Percentiles rank a stretch among this genome's conserved stretches.
Evolutionary conservation across 306 rosid genomes (phyloP).

Genomic region (Ormosia emarginata): DNA sequence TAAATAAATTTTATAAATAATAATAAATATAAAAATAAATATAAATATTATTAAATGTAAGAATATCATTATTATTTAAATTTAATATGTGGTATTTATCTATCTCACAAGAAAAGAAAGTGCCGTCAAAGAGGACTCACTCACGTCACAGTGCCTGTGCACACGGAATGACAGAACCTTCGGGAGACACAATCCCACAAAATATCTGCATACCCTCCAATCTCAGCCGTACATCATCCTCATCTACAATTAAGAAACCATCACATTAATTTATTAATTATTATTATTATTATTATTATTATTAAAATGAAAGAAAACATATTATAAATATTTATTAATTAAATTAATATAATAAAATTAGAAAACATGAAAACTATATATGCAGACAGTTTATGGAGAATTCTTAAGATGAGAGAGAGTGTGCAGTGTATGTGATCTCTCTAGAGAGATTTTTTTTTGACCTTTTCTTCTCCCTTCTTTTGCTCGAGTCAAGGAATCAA

Average conservation of each 20-base stretch:
- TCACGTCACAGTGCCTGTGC: neutral
- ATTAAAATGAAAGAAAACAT: too few relatives aligned
- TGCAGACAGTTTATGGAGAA: constrained; percentile 47
- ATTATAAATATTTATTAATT: neutral
- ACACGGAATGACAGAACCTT: constrained; percentile 49
- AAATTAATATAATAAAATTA: neutral
- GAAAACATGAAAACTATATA: constrained; percentile 32
- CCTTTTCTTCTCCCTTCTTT: neutral
- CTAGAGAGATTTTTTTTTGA: neutral
- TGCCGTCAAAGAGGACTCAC: too few relatives aligned
- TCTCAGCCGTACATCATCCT: constrained; percentile 59
- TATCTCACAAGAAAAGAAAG: too few relatives aligned
- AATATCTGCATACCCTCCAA: constrained; percentile 59
- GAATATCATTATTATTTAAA: too few relatives aligned
- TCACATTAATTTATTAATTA: neutral
- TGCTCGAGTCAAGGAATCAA: constrained; percentile 14
- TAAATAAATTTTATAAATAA: too few relatives aligned
- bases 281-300: neutral
- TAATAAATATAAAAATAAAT: too few relatives aligned
- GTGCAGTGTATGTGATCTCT: too few relatives aligned
- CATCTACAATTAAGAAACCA: neutral
- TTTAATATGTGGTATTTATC: too few relatives aligned
- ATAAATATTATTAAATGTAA: too few relatives aligned
- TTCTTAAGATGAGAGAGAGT: constrained; percentile 25
- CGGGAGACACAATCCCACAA: constrained; percentile 44